A percentile compares a stretch with the other conserved stretches of the same genome.
phyloP scores from a whole-genome alignment of 139 green algal species.

The Coelastrella sp. region DNA sequence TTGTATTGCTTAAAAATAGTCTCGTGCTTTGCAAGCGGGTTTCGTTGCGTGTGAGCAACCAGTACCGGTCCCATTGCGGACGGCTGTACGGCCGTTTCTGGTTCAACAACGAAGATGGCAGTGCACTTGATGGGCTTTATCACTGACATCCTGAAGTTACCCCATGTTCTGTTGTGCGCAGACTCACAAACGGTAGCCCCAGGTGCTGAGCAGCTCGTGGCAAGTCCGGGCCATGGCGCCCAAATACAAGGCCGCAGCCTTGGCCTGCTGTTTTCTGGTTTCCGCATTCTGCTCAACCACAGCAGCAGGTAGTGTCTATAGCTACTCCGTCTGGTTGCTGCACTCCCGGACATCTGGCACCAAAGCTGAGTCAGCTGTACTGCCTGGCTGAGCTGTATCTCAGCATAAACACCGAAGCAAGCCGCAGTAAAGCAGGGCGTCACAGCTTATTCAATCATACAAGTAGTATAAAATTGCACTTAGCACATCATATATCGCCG shows the following conservation, averaged over 20 bases:
- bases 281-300: background rate
- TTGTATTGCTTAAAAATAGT: too few relatives aligned
- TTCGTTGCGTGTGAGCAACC: background rate
- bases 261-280: background rate
- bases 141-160: background rate
- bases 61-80: background rate
- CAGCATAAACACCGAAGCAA: background rate
- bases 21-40: too few relatives aligned
- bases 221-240: background rate
- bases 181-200: too few relatives aligned
- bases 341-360: background rate
- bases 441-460: background rate
- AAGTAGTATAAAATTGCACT: too few relatives aligned
- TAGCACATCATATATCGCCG: too few relatives aligned
- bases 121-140: too few relatives aligned
- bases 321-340: background rate
- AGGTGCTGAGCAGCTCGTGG: too few relatives aligned
- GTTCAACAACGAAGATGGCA: too few relatives aligned
- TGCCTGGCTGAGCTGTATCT: background rate
- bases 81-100: background rate
- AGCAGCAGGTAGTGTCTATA: background rate
- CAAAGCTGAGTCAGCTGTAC: background rate
- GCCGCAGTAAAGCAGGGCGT: background rate
- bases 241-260: background rate
- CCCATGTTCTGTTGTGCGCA: background rate